phyloP scores from a whole-genome alignment of 495 filamentous ascomycete species.

The Terfezia boudieri region DNA sequence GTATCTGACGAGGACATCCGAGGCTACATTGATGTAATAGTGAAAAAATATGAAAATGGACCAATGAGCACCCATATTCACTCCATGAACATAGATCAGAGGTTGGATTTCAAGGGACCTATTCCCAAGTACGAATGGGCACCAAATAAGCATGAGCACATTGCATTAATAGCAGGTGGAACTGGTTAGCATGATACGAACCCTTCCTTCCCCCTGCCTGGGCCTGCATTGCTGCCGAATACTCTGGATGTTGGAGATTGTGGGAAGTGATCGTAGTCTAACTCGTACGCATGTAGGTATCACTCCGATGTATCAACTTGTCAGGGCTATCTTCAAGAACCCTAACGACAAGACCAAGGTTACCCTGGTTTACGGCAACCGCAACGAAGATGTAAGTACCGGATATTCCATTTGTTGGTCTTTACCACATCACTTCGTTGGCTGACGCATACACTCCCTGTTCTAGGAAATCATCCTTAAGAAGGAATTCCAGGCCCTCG shows the following conservation, averaged over 20 bases:
- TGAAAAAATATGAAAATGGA: slow-evolving; percentile 76
- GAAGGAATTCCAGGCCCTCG: slow-evolving; percentile 55
- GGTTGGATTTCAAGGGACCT: slow-evolving; percentile 78
- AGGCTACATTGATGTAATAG: slow-evolving; percentile 68
- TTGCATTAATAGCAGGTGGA: slow-evolving; percentile 80
- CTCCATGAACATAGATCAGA: slow-evolving; percentile 53
- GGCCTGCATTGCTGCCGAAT: no score
- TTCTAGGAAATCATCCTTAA: slow-evolving; percentile 56
- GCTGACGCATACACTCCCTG: neutral
- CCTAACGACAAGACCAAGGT: slow-evolving; percentile 92
- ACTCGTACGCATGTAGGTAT: slow-evolving; percentile 26
- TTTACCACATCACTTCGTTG: neutral
- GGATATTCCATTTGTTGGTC: neutral
- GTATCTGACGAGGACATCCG: slow-evolving; percentile 57
- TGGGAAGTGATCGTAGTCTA: no score
- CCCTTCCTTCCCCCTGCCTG: no score
- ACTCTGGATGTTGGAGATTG: no score
- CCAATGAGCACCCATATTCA: slow-evolving; percentile 83
- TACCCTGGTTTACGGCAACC: slow-evolving; percentile 76
- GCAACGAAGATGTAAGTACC: slow-evolving; percentile 34
- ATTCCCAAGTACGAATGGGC: slow-evolving; percentile 84
- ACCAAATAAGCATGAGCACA: slow-evolving; percentile 83
- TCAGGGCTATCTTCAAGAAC: slow-evolving; percentile 74
- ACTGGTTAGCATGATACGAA: slow-evolving; percentile 47
- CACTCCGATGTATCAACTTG: slow-evolving; percentile 43